phyloP scores from a whole-genome alignment of 768 basidiomycete species.

The Suillus decipiens region DNA sequence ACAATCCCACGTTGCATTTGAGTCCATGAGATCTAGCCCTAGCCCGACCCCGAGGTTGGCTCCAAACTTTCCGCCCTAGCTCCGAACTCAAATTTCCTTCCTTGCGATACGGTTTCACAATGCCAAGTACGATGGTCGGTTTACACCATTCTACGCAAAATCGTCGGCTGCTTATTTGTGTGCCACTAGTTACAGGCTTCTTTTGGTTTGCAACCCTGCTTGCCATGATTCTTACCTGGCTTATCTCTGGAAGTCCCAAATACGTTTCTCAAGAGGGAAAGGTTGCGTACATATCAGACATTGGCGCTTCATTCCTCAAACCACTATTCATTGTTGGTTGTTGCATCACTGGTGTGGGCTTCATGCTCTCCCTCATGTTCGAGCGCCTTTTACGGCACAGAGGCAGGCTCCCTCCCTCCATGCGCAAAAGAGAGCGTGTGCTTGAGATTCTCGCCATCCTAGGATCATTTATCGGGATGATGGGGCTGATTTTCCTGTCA shows the following conservation, averaged over 20 bases:
- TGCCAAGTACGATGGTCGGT: conserved; percentile 16
- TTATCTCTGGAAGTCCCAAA: conserved; percentile 55
- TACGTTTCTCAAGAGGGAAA: conserved; percentile 52
- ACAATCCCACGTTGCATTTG: too few relatives aligned
- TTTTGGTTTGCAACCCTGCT: conserved; percentile 75
- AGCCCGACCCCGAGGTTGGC: too few relatives aligned
- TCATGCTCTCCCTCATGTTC: conserved; percentile 58
- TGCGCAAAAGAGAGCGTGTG: conserved; percentile 56
- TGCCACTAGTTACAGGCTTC: conserved; percentile 59
- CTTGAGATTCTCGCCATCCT: conserved; percentile 59
- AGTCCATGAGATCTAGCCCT: too few relatives aligned
- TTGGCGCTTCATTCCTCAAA: conserved; percentile 73
- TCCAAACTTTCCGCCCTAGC: too few relatives aligned
- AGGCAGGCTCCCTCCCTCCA: conserved; percentile 63
- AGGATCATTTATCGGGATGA: conserved; percentile 61
- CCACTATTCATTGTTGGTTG: conserved; percentile 74
- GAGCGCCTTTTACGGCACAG: conserved; percentile 68
- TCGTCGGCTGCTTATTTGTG: conserved; percentile 65
- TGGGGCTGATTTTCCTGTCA: conserved; percentile 67
- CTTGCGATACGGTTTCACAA: neutral
- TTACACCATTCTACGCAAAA: conserved; percentile 15
- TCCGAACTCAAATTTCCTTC: neutral
- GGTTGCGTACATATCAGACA: conserved; percentile 77
- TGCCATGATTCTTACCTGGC: conserved; percentile 73
- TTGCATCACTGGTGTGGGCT: conserved; percentile 59